A percentile compares a stretch with the other conserved stretches of the same genome.
Conservation (phyloP, 2,329 filamentous ascomycete genomes). For the Sporothrix protearum region DNA sequence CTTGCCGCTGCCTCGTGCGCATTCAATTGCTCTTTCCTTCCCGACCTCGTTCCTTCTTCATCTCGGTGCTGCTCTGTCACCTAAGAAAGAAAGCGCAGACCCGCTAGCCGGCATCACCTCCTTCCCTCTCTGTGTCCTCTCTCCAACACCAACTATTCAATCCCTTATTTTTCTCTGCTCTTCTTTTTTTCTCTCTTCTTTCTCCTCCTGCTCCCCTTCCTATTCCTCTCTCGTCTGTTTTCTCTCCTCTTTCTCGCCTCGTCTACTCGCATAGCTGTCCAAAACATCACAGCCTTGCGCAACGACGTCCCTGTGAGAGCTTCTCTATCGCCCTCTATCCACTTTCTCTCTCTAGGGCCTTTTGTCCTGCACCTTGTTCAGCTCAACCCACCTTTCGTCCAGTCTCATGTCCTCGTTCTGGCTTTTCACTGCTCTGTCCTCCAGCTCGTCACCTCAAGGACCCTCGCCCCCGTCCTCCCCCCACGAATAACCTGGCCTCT, state of each 20-base stretch:
- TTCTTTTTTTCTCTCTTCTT: not conserved
- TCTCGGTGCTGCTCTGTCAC: not conserved
- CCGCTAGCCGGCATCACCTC: conserved; percentile 23
- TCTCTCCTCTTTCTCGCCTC: not conserved
- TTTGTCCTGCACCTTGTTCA: not conserved
- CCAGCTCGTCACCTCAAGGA: not conserved
- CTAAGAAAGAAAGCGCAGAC: conserved; percentile 20
- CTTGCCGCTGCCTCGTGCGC: not conserved
- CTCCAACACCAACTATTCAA: not conserved
- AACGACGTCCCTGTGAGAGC: not conserved
- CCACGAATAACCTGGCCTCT: not conserved
- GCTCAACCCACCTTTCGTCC: not conserved
- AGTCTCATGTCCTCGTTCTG: not conserved
- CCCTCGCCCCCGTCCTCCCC: not conserved
- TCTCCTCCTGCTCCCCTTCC: not conserved
- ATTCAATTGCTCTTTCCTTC: not conserved
- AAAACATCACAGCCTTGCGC: conserved; percentile 13
- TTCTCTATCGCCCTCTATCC: not conserved
- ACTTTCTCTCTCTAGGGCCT: not conserved
- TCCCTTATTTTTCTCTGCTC: not conserved
- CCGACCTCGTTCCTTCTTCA: not conserved
- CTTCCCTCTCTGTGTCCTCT: conserved; percentile 8
- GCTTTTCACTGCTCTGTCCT: not conserved
- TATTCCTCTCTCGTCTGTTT: not conserved
- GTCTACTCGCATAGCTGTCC: not conserved